Percentiles rank a stretch among this genome's conserved stretches.
phyloP scores from a whole-genome alignment of 805 yeast species.

The Candida arabinofermentans region DNA sequence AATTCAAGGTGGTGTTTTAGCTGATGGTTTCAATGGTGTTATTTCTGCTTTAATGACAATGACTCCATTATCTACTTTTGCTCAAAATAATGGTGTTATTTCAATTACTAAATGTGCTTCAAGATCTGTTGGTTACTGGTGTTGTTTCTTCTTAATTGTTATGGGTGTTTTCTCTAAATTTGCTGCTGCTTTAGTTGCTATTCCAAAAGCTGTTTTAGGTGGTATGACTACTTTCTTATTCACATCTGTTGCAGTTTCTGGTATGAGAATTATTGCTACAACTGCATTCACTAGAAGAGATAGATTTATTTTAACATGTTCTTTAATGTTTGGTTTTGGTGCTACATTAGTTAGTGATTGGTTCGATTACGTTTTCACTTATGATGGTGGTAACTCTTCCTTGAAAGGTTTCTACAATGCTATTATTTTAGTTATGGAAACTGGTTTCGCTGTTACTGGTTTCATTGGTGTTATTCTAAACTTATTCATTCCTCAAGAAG shows the following conservation, averaged over 20 bases:
- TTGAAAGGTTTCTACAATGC: conserved; percentile 49
- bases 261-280: conserved; percentile 49
- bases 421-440: conserved; percentile 51
- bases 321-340: conserved; percentile 50
- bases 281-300: conserved; percentile 56
- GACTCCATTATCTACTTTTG: conserved; percentile 90
- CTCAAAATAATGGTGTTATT: conserved; percentile 94
- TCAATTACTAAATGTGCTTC: conserved; percentile 90
- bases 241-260: conserved; percentile 57
- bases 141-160: conserved; percentile 61
- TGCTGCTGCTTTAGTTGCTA: conserved; percentile 83
- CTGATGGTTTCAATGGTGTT: conserved; percentile 81
- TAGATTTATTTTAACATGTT: conserved; percentile 48
- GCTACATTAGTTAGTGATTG: conserved; percentile 43
- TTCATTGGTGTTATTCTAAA: conserved; percentile 49
- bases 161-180: conserved; percentile 89
- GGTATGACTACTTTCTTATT: conserved; percentile 71
- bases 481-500: conserved; percentile 44
- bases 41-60: conserved; percentile 74
- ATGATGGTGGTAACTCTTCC: conserved; percentile 40
- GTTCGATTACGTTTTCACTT: conserved; percentile 48
- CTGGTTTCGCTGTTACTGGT: conserved; percentile 55
- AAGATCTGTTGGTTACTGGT: conserved; percentile 58
- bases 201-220: conserved; percentile 76
- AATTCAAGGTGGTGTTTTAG: conserved; percentile 88